These are phyloP conservation scores for Crithidia mellificae DNA, from an alignment of 208 protist species.

Conservation along the genomic window DNA sequence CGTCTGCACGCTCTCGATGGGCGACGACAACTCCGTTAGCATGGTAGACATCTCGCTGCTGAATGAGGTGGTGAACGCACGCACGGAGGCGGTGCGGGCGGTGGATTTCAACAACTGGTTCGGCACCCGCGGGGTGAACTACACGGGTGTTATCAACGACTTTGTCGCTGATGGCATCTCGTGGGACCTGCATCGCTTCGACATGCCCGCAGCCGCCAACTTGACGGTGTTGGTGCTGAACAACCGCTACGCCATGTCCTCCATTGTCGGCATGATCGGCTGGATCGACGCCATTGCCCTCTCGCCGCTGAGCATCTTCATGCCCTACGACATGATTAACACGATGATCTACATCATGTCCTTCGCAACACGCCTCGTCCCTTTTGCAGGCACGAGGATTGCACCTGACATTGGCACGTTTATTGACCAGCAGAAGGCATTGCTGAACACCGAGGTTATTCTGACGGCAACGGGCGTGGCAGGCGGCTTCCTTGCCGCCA, in stretches of 20 bases:
- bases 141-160: constrained; percentile 37
- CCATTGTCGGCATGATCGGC: constrained; percentile 51
- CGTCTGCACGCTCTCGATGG: constrained; percentile 53
- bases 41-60: constrained; percentile 62
- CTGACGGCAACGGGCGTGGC: constrained; percentile 49
- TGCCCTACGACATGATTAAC: constrained; percentile 54
- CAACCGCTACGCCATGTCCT: constrained; percentile 46
- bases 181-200: constrained; percentile 55
- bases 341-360: constrained; percentile 50
- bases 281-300: constrained; percentile 75
- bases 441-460: constrained; percentile 33
- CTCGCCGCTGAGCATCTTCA: constrained; percentile 63
- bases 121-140: constrained; percentile 35
- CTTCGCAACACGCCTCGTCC: constrained; percentile 55
- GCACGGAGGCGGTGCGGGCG: constrained; percentile 13
- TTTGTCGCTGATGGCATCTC: constrained; percentile 27
- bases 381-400: constrained; percentile 34
- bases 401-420: constrained; percentile 32
- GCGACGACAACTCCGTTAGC: constrained; percentile 34
- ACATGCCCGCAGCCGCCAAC: constrained; percentile 29
- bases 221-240: constrained; percentile 57
- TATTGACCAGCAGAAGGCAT: constrained; percentile 16
- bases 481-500: constrained; percentile 55
- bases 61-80: constrained; percentile 48
- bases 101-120: constrained; percentile 72